These are phyloP conservation scores for Candida sonorensis DNA, from an alignment of 805 yeast genomes.

Conservation along the genomic window DNA sequence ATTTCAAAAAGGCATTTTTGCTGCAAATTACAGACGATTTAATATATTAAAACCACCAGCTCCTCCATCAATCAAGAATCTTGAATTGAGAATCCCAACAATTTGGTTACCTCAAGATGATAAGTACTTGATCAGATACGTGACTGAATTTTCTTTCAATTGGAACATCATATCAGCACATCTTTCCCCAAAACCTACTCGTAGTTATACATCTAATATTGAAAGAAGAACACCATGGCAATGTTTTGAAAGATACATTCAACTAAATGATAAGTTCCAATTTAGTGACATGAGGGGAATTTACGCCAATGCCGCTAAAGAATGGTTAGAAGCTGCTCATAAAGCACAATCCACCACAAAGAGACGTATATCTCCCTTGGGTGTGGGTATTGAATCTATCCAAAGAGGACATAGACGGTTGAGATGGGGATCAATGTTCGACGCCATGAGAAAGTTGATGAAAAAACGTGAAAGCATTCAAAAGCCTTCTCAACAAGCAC, in stretches of 20 bases:
- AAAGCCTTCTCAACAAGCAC: constrained; percentile 41
- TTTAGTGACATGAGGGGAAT: constrained; percentile 83
- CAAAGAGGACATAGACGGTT: constrained; percentile 88
- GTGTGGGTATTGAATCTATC: constrained; percentile 87
- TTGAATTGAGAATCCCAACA: constrained; percentile 83
- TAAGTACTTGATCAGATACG: constrained; percentile 66
- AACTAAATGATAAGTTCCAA: constrained; percentile 82
- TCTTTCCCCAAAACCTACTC: constrained; percentile 57
- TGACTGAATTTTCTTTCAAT: constrained; percentile 81
- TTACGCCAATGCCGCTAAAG: constrained; percentile 74
- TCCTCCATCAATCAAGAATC: constrained; percentile 78
- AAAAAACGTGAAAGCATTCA: constrained; percentile 79
- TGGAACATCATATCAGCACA: constrained; percentile 90
- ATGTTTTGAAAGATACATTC: constrained; percentile 93
- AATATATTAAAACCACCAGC: constrained; percentile 77
- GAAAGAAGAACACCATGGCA: constrained; percentile 99
- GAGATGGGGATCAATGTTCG: constrained; percentile 97
- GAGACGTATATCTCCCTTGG: constrained; percentile 83
- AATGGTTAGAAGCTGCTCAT: constrained; percentile 89
- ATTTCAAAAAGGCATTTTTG: constrained; percentile 50
- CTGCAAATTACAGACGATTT: constrained; percentile 45
- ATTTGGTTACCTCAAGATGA: constrained; percentile 97
- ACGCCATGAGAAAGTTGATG: constrained; percentile 86
- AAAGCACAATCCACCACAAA: constrained; percentile 83
- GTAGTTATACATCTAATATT: constrained; percentile 75